phyloP scores from a whole-genome alignment of 225 moss, liverwort and hornwort species.

The Neckera pumila region DNA sequence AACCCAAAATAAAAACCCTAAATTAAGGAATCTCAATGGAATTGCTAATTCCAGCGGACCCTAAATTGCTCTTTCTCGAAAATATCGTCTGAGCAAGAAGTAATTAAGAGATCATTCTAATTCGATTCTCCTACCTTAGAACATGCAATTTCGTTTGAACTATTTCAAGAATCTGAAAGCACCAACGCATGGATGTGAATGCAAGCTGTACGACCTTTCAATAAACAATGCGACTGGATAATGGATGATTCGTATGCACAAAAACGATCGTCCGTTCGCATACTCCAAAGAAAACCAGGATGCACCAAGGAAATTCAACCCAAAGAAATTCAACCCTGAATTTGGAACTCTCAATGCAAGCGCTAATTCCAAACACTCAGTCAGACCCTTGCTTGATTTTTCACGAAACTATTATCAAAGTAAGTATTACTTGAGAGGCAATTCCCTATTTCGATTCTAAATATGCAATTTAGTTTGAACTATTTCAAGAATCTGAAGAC shows the following conservation, averaged over 20 bases:
- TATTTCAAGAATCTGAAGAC: neutral
- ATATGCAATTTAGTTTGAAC: too few species aligned
- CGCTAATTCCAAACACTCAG: neutral
- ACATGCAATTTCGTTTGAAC: neutral
- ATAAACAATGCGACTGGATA: neutral
- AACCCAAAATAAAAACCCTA: neutral
- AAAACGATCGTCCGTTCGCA: neutral
- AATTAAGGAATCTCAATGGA: too few species aligned
- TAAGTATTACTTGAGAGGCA: neutral
- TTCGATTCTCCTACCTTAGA: neutral
- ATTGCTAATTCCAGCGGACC: neutral
- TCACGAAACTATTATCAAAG: neutral
- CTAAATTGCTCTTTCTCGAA: neutral
- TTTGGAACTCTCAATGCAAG: neutral
- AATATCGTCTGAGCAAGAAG: neutral
- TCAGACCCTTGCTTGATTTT: neutral
- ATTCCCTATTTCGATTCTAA: neutral
- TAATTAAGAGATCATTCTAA: too few species aligned
- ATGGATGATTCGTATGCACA: neutral
- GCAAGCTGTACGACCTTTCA: neutral
- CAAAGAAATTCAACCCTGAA: too few species aligned
- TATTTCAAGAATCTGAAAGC: neutral
- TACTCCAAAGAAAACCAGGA: neutral
- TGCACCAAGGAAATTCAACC: neutral
- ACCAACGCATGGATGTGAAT: neutral